These are phyloP conservation scores for Talaromyces sp. DNA, from an alignment of 2,329 filamentous ascomycete genomes.

Conservation along the genomic window DNA sequence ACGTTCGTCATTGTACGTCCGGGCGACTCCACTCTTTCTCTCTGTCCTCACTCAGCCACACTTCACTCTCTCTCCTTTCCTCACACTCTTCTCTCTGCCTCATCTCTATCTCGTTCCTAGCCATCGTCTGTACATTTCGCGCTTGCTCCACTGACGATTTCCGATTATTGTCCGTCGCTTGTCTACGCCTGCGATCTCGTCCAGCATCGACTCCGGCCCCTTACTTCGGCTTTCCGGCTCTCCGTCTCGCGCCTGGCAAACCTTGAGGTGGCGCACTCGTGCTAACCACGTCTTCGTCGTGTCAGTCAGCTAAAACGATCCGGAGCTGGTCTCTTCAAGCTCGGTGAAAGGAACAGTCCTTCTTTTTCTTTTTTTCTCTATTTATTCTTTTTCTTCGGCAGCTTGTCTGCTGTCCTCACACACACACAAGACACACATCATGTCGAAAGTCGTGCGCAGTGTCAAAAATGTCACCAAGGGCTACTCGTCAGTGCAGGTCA, in stretches of 20 bases:
- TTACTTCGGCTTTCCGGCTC: not conserved
- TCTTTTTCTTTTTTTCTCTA: not conserved
- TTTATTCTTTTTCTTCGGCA: not conserved
- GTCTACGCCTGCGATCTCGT: not conserved
- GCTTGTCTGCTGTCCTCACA: not conserved
- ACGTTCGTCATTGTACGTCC: not conserved
- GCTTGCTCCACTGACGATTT: not conserved
- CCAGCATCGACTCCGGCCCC: not conserved
- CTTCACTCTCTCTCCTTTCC: not conserved
- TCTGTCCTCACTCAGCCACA: not conserved
- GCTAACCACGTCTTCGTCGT: not conserved
- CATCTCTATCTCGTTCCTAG: not conserved
- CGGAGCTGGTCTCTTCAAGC: not conserved
- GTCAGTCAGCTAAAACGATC: not conserved
- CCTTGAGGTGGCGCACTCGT: not conserved
- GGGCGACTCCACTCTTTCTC: not conserved
- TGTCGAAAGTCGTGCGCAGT: conserved; percentile 96
- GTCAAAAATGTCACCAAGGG: conserved; percentile 99
- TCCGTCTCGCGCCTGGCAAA: not conserved
- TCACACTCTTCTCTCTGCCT: not conserved
- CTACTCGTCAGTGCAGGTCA: conserved; percentile 93
- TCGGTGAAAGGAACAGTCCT: not conserved
- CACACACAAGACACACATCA: conserved; percentile 34
- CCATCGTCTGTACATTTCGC: not conserved
- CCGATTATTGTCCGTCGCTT: not conserved